phyloP scores from a whole-genome alignment of 2,329 filamentous ascomycete species.

The Aspergillus piperis region DNA sequence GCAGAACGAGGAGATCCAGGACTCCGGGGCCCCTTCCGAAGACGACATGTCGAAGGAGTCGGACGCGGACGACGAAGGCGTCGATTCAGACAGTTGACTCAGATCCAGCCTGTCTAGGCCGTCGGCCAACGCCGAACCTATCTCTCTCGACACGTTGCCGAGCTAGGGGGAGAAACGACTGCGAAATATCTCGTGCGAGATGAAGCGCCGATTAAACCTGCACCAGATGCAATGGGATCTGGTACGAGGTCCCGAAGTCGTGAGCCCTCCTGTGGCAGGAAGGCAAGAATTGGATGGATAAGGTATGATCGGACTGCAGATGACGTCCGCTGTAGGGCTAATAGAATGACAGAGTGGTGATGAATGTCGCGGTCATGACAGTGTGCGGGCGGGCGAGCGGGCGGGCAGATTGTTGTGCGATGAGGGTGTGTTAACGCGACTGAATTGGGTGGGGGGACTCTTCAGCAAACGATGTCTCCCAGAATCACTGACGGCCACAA shows the following conservation, averaged over 20 bases:
- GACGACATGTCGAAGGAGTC: constrained; percentile 48
- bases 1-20: constrained; percentile 98
- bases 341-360: constrained; percentile 19
- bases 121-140: constrained; percentile 48
- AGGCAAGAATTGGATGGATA: not conserved
- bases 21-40: constrained; percentile 65
- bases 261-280: not conserved
- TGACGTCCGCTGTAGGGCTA: constrained; percentile 4
- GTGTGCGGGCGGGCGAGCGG: constrained; percentile 34
- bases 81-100: constrained; percentile 48
- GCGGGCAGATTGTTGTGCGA: constrained; percentile 37
- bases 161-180: constrained; percentile 24
- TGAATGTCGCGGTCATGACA: constrained; percentile 34
- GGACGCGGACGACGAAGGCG: constrained; percentile 40
- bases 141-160: constrained; percentile 50
- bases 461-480: constrained; percentile 19
- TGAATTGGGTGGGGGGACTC: constrained; percentile 2
- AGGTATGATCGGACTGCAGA: not conserved
- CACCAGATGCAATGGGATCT: constrained; percentile 13
- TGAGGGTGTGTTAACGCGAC: constrained; percentile 28
- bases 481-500: not conserved
- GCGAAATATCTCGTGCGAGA: constrained; percentile 16
- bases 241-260: constrained; percentile 10
- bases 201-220: constrained; percentile 11
- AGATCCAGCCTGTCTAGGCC: constrained; percentile 52